Evolutionary conservation across 208 protist genomes (phyloP), one percentile per base, ranked within the genome.

Genomic region (Crithidia mellificae): DNA sequence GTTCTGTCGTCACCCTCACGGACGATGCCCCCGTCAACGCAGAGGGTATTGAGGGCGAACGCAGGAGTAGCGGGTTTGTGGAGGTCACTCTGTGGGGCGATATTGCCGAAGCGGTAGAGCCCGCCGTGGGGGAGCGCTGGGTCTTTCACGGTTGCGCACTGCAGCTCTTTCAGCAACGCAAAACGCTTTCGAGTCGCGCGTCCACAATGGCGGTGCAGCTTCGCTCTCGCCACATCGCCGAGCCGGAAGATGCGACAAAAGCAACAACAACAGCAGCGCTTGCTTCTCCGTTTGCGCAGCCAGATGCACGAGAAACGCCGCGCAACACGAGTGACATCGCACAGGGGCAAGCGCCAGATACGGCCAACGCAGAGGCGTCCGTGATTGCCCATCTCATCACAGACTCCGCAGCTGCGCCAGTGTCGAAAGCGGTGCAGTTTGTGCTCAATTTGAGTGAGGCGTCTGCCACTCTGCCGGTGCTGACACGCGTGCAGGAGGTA

Each of bases 1-100:
- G 81, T 1, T 44, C 61, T 0, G 63, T 59, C 7, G 43, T 94
- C 24, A 66, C 65, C 15, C 46, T 96, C 12, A 34, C 34, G 6
- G 46, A 56, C 0, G 62, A 53, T 54, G 20, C 63, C 25, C 20
- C 20, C 49, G 32, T 22, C 9, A 29, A 3, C 22, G 9, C 6
- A 15, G 5, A 19, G n/a, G n/a, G n/a, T n/a, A n/a, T n/a, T 2
- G 39, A 32, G 19, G 22, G 19, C 2, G 11, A 25, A 11, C 15
- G 27, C 27, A 5, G 30, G 2, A 30, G 36, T 46, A 29, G 29
- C 19, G 25, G 39, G 19, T 46, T 38, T 20, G 43, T 91, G 6
- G 86, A 93, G 5, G 68, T 90, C 32, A 94, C 88, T 5, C 71
- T 93, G 4, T 96, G 91, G 88, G 86, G 69, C 24, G 85, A 89